These are phyloP conservation scores for Neonectria ditissima DNA, from an alignment of 2,329 filamentous ascomycete genomes.

Conservation along the genomic window DNA sequence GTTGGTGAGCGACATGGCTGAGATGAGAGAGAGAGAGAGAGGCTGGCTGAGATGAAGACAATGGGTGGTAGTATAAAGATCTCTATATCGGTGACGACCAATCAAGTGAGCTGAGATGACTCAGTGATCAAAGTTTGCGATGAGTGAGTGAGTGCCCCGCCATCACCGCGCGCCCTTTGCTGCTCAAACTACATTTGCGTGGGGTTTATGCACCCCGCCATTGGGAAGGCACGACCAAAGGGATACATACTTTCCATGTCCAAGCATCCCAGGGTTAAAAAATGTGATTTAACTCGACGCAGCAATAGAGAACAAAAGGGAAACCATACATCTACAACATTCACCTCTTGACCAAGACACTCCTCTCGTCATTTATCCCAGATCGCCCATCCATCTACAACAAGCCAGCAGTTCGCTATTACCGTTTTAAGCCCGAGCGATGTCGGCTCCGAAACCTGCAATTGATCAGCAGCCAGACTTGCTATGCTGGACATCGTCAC, in stretches of 20 bases:
- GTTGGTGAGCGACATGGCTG: constrained; percentile 87
- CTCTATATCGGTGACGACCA: too few relatives aligned
- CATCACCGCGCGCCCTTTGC: constrained; percentile 3
- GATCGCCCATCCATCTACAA: neutral
- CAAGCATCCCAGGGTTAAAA: too few relatives aligned
- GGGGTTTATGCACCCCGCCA: constrained; percentile 41
- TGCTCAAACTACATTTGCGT: neutral
- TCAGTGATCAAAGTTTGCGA: too few relatives aligned
- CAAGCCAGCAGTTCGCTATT: neutral
- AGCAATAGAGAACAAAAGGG: neutral
- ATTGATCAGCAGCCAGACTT: neutral
- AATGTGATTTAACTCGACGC: neutral
- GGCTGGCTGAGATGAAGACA: constrained; percentile 2
- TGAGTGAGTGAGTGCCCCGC: constrained; percentile 36
- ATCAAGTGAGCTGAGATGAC: too few relatives aligned
- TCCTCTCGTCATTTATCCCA: neutral
- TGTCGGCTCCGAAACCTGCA: constrained; percentile 17
- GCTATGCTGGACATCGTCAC: neutral
- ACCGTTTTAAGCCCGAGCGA: constrained; percentile 27
- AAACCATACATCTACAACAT: neutral
- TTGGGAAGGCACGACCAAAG: constrained; percentile 11
- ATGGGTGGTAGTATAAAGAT: neutral
- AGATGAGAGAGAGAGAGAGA: too few relatives aligned
- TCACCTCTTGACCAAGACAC: neutral
- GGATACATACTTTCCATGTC: neutral